Conservation (phyloP, 2,329 filamentous ascomycete genomes). For the Aspergillus brunneoviolaceus region DNA sequence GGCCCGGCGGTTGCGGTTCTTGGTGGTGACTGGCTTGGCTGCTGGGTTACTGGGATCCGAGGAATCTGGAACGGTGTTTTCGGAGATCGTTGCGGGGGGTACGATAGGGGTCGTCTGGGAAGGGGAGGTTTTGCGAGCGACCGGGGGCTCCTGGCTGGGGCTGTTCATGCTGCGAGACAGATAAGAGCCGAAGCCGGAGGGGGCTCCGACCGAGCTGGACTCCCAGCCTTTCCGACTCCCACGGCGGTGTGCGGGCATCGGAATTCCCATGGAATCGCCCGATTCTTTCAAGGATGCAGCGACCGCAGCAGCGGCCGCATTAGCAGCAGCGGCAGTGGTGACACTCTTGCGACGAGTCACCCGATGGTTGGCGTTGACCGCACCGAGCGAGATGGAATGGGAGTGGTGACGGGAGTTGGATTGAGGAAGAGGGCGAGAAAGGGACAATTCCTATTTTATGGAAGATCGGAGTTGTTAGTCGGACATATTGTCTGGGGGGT, state of each 20-base stretch:
- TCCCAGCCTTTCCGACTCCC: conserved; percentile 55
- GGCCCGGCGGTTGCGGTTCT: conserved; percentile 61
- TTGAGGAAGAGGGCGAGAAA: conserved; percentile 66
- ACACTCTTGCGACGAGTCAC: conserved; percentile 94
- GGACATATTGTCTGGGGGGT: not conserved
- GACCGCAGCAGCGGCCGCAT: conserved; percentile 62
- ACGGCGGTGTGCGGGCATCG: conserved; percentile 59
- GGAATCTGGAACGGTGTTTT: not conserved
- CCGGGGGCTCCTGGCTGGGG: conserved; percentile 33
- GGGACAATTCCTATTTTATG: conserved; percentile 45
- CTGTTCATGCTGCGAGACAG: conserved; percentile 42
- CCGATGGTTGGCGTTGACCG: conserved; percentile 78
- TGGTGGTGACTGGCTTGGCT: conserved; percentile 48
- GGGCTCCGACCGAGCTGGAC: conserved; percentile 57
- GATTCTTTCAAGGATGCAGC: conserved; percentile 68
- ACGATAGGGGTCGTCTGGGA: conserved; percentile 25
- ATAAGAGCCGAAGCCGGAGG: conserved; percentile 44
- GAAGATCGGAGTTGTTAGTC: conserved; percentile 1
- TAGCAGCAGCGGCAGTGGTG: conserved; percentile 69
- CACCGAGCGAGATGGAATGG: conserved; percentile 74
- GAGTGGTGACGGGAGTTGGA: conserved; percentile 74
- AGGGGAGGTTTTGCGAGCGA: conserved; percentile 42
- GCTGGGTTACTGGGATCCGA: conserved; percentile 52
- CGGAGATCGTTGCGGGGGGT: not conserved
- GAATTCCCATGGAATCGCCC: conserved; percentile 60